phyloP scores from a whole-genome alignment of 1,139 yeast genomes.

The Starmera stellimalicola region DNA sequence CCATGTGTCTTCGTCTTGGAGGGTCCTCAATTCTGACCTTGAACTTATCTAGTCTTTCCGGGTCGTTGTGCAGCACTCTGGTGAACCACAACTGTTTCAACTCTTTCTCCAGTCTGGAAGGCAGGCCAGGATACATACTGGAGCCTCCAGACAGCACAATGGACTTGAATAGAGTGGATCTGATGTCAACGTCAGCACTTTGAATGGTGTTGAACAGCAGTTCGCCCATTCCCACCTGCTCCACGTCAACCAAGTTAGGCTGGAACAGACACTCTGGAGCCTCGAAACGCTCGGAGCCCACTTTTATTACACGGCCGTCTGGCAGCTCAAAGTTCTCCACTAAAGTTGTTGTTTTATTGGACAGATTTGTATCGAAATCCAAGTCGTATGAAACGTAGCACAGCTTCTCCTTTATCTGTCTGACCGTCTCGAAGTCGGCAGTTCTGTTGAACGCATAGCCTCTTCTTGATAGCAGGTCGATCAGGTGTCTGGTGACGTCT shows the following conservation, averaged over 20 bases:
- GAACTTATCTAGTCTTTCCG: conserved; percentile 79
- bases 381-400: conserved; percentile 94
- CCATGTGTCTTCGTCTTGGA: conserved; percentile 98
- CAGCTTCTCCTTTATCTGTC: conserved; percentile 92
- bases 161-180: conserved; percentile 82
- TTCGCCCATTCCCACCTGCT: conserved; percentile 96
- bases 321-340: conserved; percentile 91
- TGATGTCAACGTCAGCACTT: conserved; percentile 86
- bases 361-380: conserved; percentile 76
- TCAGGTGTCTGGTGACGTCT: conserved; percentile 91
- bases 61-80: conserved; percentile 78
- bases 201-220: conserved; percentile 85
- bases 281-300: conserved; percentile 93
- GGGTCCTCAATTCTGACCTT: conserved; percentile 98
- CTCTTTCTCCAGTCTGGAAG: conserved; percentile 91
- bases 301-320: conserved; percentile 89
- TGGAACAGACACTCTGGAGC: conserved; percentile 98
- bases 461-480: conserved; percentile 81
- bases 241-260: conserved; percentile 93
- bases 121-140: conserved; percentile 97
- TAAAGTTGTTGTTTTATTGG: conserved; percentile 88
- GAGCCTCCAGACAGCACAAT: conserved; percentile 96
- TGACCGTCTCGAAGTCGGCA: conserved; percentile 96
- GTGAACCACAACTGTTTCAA: conserved; percentile 94
- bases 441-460: conserved; percentile 98